Percentiles rank a stretch among this genome's conserved stretches.
Evolutionary conservation across 1,284 basidiomycete genomes (phyloP).

Genomic region (Ganoderma boninense): DNA sequence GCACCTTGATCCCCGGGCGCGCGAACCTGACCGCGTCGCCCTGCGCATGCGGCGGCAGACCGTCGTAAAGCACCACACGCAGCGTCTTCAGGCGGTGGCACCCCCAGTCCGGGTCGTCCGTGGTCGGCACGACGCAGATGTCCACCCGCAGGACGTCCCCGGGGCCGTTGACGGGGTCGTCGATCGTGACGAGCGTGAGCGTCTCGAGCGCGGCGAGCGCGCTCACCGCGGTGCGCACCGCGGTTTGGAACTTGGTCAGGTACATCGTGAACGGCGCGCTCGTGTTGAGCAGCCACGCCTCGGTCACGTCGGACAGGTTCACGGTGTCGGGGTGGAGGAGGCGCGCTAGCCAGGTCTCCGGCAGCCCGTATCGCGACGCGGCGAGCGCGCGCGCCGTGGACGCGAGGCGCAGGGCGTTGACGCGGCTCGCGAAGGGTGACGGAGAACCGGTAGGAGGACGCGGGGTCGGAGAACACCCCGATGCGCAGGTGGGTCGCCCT

Average conservation of each 20-base stretch:
- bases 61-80: slow-evolving; percentile 4
- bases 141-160: neutral
- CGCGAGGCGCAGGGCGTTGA: slow-evolving; percentile 14
- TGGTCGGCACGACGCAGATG: neutral
- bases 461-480: neutral
- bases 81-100: slow-evolving; percentile 5
- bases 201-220: neutral
- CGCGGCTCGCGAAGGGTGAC: neutral
- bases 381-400: slow-evolving; percentile 3
- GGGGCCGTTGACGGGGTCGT: neutral
- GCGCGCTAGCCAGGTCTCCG: slow-evolving; percentile 7
- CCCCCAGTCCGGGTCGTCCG: neutral
- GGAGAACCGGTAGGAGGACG: neutral
- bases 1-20: neutral
- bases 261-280: slow-evolving; percentile 1
- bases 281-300: slow-evolving; percentile 10
- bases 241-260: neutral
- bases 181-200: neutral
- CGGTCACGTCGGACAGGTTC: slow-evolving; percentile 8
- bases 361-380: slow-evolving; percentile 4
- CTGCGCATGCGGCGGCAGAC: neutral
- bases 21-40: slow-evolving; percentile 1
- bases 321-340: slow-evolving; percentile 1
- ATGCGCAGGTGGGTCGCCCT: neutral
- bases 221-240: neutral